Evolutionary conservation across 202 grass and related monocot genomes (phyloP).

Genomic region (Cymbopogon flexuosus): DNA sequence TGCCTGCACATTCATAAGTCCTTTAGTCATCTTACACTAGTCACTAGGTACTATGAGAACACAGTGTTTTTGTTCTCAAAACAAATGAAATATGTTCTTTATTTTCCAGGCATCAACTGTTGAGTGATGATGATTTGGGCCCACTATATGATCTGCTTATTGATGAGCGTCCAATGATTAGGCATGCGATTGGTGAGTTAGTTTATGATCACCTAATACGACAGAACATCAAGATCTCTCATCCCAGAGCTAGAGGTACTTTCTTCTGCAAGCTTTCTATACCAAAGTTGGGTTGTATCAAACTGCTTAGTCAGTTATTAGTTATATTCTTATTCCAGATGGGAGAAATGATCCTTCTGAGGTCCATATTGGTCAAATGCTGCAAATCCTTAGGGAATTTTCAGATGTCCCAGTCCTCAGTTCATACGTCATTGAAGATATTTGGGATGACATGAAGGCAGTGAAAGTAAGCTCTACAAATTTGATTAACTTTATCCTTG

Average conservation of each 20-base stretch:
- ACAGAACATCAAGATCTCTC: constrained; percentile 87
- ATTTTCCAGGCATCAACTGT: constrained; percentile 88
- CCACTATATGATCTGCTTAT: constrained; percentile 98
- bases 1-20: background rate
- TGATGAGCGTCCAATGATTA: constrained; percentile 96
- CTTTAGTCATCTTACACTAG: background rate
- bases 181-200: constrained; percentile 95
- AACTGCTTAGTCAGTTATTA: constrained; percentile 9
- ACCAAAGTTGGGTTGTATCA: background rate
- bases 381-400: constrained; percentile 96
- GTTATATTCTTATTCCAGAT: constrained; percentile 46
- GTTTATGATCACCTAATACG: constrained; percentile 97
- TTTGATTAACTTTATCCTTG: constrained; percentile 8
- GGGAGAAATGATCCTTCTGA: constrained; percentile 71
- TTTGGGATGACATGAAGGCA: constrained; percentile 99
- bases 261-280: background rate
- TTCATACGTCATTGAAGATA: constrained; percentile 98
- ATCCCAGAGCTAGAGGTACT: constrained; percentile 54
- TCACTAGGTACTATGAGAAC: background rate
- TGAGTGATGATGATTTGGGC: constrained; percentile 91
- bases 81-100: background rate
- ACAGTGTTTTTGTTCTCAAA: background rate
- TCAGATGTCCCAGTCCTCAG: constrained; percentile 85
- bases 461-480: constrained; percentile 56
- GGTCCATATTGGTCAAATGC: constrained; percentile 83